Evolutionary conservation across 169 alveolate species (phyloP).

Genomic region (Plasmodium yoelii): DNA sequence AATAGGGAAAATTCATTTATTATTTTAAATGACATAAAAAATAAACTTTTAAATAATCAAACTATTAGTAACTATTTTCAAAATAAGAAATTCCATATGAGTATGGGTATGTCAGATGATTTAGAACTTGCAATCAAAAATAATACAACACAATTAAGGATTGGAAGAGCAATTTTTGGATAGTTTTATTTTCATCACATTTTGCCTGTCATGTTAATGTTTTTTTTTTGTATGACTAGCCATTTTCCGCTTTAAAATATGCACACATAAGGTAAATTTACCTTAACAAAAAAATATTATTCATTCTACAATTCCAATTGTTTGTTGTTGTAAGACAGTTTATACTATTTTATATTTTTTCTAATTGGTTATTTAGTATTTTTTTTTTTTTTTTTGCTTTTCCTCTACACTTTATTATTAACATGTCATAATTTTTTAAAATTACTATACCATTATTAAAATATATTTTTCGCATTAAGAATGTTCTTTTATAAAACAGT

Average conservation of each 20-base stretch:
- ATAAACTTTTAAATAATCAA: constrained; percentile 78
- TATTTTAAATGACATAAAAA: constrained; percentile 82
- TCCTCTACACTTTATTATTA: no score
- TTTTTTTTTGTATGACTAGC: constrained; percentile 12
- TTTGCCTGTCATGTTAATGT: background rate
- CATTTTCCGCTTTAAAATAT: constrained; percentile 1
- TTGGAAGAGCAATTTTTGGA: constrained; percentile 92
- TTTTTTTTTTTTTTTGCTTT: background rate
- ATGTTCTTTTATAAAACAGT: no score
- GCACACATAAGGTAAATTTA: background rate
- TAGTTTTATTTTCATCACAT: constrained; percentile 7
- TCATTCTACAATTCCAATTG: no score
- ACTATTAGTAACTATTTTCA: constrained; percentile 73
- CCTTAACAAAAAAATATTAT: background rate
- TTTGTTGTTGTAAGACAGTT: no score
- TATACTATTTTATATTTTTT: no score
- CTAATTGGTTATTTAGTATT: no score
- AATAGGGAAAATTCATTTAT: constrained; percentile 75
- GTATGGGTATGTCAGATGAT: constrained; percentile 96
- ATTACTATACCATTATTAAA: no score
- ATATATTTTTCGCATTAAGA: no score
- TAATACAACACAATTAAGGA: constrained; percentile 93
- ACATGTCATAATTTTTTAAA: no score
- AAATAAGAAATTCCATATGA: constrained; percentile 81
- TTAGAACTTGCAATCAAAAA: constrained; percentile 91